Percentiles rank a stretch among this genome's conserved stretches.
phyloP scores from a whole-genome alignment of 306 rosid genomes.

The Comarum palustre region DNA sequence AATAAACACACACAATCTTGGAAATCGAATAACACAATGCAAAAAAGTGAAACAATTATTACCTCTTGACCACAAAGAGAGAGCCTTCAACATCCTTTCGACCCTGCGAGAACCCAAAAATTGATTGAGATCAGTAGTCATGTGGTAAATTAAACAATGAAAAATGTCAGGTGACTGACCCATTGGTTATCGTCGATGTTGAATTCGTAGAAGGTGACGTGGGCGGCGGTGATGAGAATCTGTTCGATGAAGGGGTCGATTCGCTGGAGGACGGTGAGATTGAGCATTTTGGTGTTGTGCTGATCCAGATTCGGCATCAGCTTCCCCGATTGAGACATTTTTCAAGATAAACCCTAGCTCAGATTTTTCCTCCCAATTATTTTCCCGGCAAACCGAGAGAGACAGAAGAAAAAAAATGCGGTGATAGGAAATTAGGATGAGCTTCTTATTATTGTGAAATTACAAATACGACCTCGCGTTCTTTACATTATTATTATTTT shows the following conservation, averaged over 20 bases:
- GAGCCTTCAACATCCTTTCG: slow-evolving; percentile 99
- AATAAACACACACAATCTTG: background rate
- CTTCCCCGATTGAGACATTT: slow-evolving; percentile 67
- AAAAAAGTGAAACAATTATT: too few relatives aligned
- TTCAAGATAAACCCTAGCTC: slow-evolving; percentile 20
- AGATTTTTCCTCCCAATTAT: slow-evolving; percentile 14
- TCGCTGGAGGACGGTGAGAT: slow-evolving; percentile 87
- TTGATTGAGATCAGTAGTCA: background rate
- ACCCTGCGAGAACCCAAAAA: slow-evolving; percentile 52
- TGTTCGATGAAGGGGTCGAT: slow-evolving; percentile 82
- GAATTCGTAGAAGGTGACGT: slow-evolving; percentile 81
- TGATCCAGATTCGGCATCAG: slow-evolving; percentile 92
- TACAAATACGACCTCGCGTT: background rate
- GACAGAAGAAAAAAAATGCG: too few relatives aligned
- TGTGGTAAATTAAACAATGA: background rate
- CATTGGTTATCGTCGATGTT: slow-evolving; percentile 79
- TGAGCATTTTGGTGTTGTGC: slow-evolving; percentile 74
- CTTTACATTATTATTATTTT: background rate
- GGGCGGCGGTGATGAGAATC: slow-evolving; percentile 91
- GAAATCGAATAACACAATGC: background rate
- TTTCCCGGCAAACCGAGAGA: slow-evolving; percentile 12
- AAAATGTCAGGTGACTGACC: slow-evolving; percentile 44
- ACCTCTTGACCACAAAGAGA: slow-evolving; percentile 96
- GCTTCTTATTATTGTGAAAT: background rate
- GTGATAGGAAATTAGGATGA: slow-evolving; percentile 2